Evolutionary conservation across 1,284 basidiomycete genomes (phyloP).

Genomic region (Ceratobasidium sp.): DNA sequence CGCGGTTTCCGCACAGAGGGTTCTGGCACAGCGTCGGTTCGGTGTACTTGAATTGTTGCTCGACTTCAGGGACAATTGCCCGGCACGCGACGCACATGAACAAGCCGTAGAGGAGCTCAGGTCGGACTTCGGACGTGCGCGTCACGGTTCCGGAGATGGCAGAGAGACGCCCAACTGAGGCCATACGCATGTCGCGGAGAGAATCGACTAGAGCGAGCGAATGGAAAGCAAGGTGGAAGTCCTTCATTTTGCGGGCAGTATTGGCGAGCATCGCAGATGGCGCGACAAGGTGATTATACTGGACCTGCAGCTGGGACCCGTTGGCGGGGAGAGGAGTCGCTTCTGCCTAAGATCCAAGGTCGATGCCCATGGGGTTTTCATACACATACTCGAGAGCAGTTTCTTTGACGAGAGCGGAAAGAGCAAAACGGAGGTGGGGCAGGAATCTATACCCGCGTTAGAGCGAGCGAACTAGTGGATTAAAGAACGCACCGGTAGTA

Average conservation of each 20-base stretch:
- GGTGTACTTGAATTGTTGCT: slow-evolving; percentile 99
- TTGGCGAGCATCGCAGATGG: slow-evolving; percentile 63
- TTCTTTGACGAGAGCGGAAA: slow-evolving; percentile 89
- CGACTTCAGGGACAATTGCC: slow-evolving; percentile 91
- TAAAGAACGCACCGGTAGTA: slow-evolving; percentile 80
- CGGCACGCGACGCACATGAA: slow-evolving; percentile 94
- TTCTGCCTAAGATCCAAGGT: slow-evolving; percentile 59
- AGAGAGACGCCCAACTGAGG: slow-evolving; percentile 93
- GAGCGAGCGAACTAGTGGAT: slow-evolving; percentile 4
- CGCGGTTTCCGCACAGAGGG: slow-evolving; percentile 90
- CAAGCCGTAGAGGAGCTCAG: slow-evolving; percentile 93
- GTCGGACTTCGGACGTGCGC: slow-evolving; percentile 96
- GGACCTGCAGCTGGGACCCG: slow-evolving; percentile 65
- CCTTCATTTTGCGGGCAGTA: slow-evolving; percentile 68
- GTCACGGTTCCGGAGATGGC: slow-evolving; percentile 98
- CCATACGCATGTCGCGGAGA: slow-evolving; percentile 94
- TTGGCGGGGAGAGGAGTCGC: slow-evolving; percentile 48
- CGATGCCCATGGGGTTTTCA: slow-evolving; percentile 67
- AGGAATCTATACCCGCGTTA: slow-evolving; percentile 69
- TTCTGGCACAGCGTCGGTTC: slow-evolving; percentile 98
- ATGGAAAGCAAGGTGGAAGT: slow-evolving; percentile 97
- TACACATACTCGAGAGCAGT: slow-evolving; percentile 95
- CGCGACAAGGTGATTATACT: slow-evolving; percentile 86
- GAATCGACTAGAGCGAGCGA: slow-evolving; percentile 94
- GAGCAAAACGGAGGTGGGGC: slow-evolving; percentile 91